Evolutionary conservation across 2,329 filamentous ascomycete genomes (phyloP).

Genomic region (Tolypocladium paradoxum): DNA sequence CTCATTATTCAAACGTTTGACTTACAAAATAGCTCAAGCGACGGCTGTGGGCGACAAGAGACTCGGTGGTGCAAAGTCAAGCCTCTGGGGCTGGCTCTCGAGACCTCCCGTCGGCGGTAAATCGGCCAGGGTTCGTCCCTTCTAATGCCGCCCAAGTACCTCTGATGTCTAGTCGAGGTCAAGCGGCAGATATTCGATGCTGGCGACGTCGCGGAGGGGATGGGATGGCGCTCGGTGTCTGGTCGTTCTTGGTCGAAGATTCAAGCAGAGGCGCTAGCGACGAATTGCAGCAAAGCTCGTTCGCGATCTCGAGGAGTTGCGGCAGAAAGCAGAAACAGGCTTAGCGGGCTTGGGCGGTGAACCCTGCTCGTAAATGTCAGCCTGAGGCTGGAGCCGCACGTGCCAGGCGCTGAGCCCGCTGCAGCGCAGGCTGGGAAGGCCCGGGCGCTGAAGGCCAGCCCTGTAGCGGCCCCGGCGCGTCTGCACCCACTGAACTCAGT

Average conservation of each 20-base stretch:
- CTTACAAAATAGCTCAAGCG: background rate
- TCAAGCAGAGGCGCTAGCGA: background rate
- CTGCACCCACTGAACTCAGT: background rate
- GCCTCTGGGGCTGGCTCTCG: background rate
- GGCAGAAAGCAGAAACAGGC: conserved; percentile 8
- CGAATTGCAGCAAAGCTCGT: conserved; percentile 6
- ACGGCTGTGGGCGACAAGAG: background rate
- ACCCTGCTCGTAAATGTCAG: too few relatives aligned
- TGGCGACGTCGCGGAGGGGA: background rate
- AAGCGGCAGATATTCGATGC: background rate
- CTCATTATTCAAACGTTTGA: background rate
- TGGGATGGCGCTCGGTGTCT: background rate
- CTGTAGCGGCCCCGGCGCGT: background rate
- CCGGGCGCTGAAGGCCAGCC: background rate
- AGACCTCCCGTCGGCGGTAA: background rate
- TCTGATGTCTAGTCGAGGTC: background rate
- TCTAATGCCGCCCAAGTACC: background rate
- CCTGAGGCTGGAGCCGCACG: background rate
- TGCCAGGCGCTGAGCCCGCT: background rate
- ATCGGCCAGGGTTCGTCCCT: background rate
- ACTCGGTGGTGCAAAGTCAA: background rate
- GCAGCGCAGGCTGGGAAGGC: background rate
- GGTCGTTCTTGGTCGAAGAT: background rate
- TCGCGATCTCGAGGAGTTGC: conserved; percentile 6
- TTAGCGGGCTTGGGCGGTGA: conserved; percentile 7